Evolutionary conservation across 257 asterid species (phyloP).

Genomic region (Misopates orontium): DNA sequence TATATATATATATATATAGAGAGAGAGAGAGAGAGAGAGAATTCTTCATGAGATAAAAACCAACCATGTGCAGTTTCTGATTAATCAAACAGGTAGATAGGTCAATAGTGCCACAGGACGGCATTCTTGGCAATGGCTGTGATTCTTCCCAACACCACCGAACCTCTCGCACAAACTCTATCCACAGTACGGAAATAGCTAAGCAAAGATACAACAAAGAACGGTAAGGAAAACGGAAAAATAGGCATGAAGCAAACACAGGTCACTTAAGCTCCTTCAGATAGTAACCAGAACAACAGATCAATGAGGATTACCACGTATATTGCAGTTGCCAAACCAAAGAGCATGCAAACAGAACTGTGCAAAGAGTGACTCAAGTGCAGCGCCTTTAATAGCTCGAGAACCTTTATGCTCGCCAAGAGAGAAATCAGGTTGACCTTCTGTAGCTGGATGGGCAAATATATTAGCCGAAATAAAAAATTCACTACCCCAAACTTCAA

Average conservation of each 20-base stretch:
- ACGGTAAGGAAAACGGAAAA: slow-evolving; percentile 17
- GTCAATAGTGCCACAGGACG: slow-evolving; percentile 62
- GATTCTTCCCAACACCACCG: slow-evolving; percentile 98
- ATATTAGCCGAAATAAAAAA: slow-evolving; percentile 6
- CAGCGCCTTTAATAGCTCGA: slow-evolving; percentile 84
- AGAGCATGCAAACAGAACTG: slow-evolving; percentile 92
- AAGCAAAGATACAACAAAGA: slow-evolving; percentile 29
- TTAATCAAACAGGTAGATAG: slow-evolving; percentile 76
- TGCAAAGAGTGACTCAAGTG: slow-evolving; percentile 78
- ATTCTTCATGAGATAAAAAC: too few relatives aligned
- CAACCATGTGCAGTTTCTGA: slow-evolving; percentile 93
- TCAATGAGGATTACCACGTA: slow-evolving; percentile 59
- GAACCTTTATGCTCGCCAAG: slow-evolving; percentile 64
- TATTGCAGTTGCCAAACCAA: slow-evolving; percentile 93
- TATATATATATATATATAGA: not conserved
- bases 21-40: not conserved
- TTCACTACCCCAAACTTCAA: slow-evolving; percentile 21
- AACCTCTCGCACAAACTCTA: slow-evolving; percentile 88
- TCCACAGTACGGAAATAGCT: slow-evolving; percentile 94
- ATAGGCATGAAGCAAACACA: slow-evolving; percentile 7
- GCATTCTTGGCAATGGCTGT: slow-evolving; percentile 84
- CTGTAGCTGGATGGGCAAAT: slow-evolving; percentile 40
- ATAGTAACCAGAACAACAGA: slow-evolving; percentile 7
- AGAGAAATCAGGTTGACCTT: slow-evolving; percentile 34
- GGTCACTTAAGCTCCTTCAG: slow-evolving; percentile 22